These are phyloP conservation scores for Fraxinus quadrangulata DNA, from an alignment of 257 asterid species.

Conservation along the genomic window DNA sequence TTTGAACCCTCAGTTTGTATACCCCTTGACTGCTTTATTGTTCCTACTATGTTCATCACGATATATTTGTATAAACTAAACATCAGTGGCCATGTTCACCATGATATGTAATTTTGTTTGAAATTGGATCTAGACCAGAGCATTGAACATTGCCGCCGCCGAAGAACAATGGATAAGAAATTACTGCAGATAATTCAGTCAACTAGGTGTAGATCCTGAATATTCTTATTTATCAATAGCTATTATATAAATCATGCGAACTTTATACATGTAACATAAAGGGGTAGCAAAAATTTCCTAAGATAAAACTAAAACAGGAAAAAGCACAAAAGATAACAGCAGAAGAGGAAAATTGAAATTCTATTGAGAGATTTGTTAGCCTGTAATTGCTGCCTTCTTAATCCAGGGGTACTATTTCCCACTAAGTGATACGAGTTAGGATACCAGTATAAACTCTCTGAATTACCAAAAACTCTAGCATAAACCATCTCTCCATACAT, in stretches of 20 bases:
- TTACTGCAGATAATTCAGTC: no score
- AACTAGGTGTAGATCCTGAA: no score
- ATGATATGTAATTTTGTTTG: neutral
- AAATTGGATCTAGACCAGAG: neutral
- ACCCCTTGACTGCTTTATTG: neutral
- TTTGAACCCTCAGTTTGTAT: no score
- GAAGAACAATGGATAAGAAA: neutral
- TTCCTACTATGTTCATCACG: neutral
- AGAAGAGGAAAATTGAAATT: slow-evolving; percentile 61
- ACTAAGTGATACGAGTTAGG: slow-evolving; percentile 65
- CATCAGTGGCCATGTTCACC: neutral
- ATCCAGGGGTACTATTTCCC: slow-evolving; percentile 48
- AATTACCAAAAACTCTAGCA: slow-evolving; percentile 68
- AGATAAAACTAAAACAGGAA: slow-evolving; percentile 47
- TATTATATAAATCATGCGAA: neutral
- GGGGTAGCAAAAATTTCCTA: neutral
- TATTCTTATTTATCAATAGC: neutral
- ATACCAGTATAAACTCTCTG: slow-evolving; percentile 52
- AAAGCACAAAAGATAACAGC: slow-evolving; percentile 62
- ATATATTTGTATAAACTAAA: neutral
- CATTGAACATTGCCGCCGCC: neutral
- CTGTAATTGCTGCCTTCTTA: slow-evolving; percentile 71
- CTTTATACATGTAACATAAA: slow-evolving; percentile 37
- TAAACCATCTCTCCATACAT: slow-evolving; percentile 83
- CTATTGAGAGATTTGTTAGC: slow-evolving; percentile 68